Evolutionary conservation across 768 basidiomycete species (phyloP).

Genomic region (Neoboletus brunneissimus): DNA sequence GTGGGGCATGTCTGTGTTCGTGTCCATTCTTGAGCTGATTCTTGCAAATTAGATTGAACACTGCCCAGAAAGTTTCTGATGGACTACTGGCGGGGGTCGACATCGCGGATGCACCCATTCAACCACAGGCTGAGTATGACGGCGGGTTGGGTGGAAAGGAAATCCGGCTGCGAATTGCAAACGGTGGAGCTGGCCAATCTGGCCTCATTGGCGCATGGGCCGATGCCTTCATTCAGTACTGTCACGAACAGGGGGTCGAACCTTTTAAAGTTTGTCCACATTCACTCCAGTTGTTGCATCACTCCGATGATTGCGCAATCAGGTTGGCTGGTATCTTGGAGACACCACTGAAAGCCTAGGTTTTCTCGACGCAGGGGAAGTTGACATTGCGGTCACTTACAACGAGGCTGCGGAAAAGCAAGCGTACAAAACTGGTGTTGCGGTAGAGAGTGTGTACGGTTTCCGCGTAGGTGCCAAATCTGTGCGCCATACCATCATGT

Average conservation of each 20-base stretch:
- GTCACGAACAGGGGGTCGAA: constrained; percentile 17
- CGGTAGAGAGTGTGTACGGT: constrained; percentile 38
- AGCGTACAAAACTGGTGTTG: constrained; percentile 29
- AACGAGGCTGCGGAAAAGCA: constrained; percentile 49
- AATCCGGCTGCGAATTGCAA: constrained; percentile 45
- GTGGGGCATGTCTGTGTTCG: not conserved
- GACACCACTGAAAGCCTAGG: constrained; percentile 53
- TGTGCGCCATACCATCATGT: not conserved
- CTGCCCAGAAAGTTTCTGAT: not conserved
- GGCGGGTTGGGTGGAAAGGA: constrained; percentile 36
- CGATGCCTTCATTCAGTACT: constrained; percentile 41
- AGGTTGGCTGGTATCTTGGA: constrained; percentile 58
- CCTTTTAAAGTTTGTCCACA: constrained; percentile 28
- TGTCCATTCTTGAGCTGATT: not conserved
- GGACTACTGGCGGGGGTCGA: constrained; percentile 1
- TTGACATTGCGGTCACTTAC: constrained; percentile 53
- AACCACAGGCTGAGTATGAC: constrained; percentile 35
- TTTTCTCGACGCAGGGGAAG: constrained; percentile 39
- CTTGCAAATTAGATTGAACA: not conserved
- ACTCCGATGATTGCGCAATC: not conserved
- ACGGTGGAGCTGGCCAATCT: constrained; percentile 52
- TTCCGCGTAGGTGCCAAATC: constrained; percentile 39
- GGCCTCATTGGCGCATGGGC: constrained; percentile 49
- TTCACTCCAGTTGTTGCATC: constrained; percentile 21
- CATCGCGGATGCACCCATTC: constrained; percentile 4